Evolutionary conservation across 257 asterid genomes (phyloP), one percentile per base, ranked within the genome.

Genomic region (Nicotiana tomentosiformis): DNA sequence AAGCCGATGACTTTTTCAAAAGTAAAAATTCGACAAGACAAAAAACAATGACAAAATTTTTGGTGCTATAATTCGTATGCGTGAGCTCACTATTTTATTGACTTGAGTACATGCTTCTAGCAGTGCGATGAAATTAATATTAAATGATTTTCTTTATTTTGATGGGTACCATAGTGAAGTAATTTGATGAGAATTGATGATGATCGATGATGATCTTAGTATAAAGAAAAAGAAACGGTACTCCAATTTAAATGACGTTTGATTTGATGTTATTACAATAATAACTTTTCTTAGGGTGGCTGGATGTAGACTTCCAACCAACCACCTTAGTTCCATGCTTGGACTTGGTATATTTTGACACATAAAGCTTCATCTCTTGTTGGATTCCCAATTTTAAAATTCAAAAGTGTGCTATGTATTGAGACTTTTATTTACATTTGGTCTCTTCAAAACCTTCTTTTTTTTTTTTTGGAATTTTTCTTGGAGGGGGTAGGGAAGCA

Each of bases 271-370:
- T 23, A 72, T 74, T 12, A 74, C 51, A 43, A 9, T 72, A 11
- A 43, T 43, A 70, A 4, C 16, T 39, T 69, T 43, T 43, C 60
- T 6, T 15, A 7, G 80, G 62, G 7, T 26, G 39, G 62, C 80
- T 49, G 80, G 80, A 49, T 51, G 80, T 74, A 49, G 62, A 74
- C 80, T 74, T 74, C n/a, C 43, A 74, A 74, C 80, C 26, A 49
- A 26, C 43, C 16, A 70, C 58, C 35, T 43, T 43, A 18, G 18
- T 43, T 43, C 35, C 57, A 23, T 74, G 23, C 9, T 49, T 49
- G 17, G 62, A 74, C 64, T 74, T 7, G 80, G 26, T 74, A 62
- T 46, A 49, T 26, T 74, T 74, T 74, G 80, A 7, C 80, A n/a
- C 15, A 17, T 14, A 10, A 49, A 46, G 12, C 58, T 53, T 15